Evolutionary conservation across 164 flowering plant genomes (phyloP).

Genomic region (Cinnamomum chago): DNA sequence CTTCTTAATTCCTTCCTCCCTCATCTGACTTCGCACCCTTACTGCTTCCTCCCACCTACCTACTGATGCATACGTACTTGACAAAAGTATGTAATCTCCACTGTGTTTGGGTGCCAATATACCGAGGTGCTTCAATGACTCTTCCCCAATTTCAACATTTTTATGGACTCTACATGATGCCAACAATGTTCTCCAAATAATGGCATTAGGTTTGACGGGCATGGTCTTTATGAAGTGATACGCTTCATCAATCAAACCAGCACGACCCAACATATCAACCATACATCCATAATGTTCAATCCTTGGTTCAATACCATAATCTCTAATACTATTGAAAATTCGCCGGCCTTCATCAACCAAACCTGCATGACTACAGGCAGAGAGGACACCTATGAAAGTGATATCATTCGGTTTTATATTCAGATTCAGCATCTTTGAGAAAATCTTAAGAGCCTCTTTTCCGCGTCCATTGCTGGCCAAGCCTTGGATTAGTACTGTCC

Average conservation of each 20-base stretch:
- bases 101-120: slow-evolving; percentile 33
- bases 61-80: slow-evolving; percentile 36
- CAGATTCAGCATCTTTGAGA: slow-evolving; percentile 22
- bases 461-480: slow-evolving; percentile 39
- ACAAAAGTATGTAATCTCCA: slow-evolving; percentile 44
- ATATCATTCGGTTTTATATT: slow-evolving; percentile 36
- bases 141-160: slow-evolving; percentile 39
- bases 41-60: slow-evolving; percentile 40
- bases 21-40: slow-evolving; percentile 32
- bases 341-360: slow-evolving; percentile 39
- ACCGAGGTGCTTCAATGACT: slow-evolving; percentile 22
- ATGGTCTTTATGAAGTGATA: slow-evolving; percentile 34
- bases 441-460: slow-evolving; percentile 31
- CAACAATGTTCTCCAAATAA: slow-evolving; percentile 43
- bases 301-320: slow-evolving; percentile 39
- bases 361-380: slow-evolving; percentile 47
- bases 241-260: slow-evolving; percentile 44
- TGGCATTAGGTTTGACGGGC: slow-evolving; percentile 40
- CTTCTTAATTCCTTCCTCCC: slow-evolving; percentile 39
- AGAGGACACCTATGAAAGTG: slow-evolving; percentile 42
- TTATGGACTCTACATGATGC: slow-evolving; percentile 42
- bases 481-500: slow-evolving; percentile 44
- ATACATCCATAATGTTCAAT: slow-evolving; percentile 51
- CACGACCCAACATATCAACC: slow-evolving; percentile 50
- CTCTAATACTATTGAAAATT: slow-evolving; percentile 35